Evolutionary conservation across 805 yeast species (phyloP), one percentile per base, ranked within the genome.

Genomic region (Candida broadrunensis): DNA sequence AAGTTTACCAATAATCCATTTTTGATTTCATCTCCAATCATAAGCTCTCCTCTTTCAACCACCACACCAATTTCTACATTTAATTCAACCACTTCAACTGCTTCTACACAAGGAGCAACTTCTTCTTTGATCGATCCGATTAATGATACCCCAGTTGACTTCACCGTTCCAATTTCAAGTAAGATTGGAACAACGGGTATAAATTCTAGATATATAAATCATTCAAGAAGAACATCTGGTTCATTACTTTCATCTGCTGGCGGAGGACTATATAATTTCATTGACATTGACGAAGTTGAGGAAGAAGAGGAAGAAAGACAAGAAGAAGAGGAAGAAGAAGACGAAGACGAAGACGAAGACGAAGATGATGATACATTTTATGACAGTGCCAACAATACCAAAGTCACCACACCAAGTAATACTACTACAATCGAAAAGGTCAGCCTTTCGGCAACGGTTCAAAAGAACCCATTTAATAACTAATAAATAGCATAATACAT

Each of bases 121-220:
- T 43, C 50, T 12, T 47, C 58, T 9, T 45, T 58, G 29, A 54
- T 64, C 32, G 72, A 67, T 43, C 66, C 69, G 13, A 67, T 65
- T 40, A 65, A 65, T 42, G 72, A 66, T 40, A 48, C 65, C 2
- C 71, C 72, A 5, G 68, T 63, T 14, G 72, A 67, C 41, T 65
- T 65, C 38, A 46, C 60, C 1, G 56, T 61, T 18, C 62, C 66
- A 9, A 44, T 29, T 29, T 15, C 32, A 14, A 15, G 32, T 29
- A 26, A 33, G 7, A 27, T 17, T 11, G 31, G 25, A 13, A 14
- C 38, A 3, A 9, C 9, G 9, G 24, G 24, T 7, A 4, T 12
- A 14, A 29, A n/a, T 16, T n/a, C 36, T 4, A 39, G 52, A 18
- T 39, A 39, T 35, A 33, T 30, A 20, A 44, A 38, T 33, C 58